A percentile compares a stretch with the other conserved stretches of the same genome.
These are phyloP conservation scores for Ustilago tritici DNA, from an alignment of 1,284 basidiomycete genomes.

Conservation along the genomic window DNA sequence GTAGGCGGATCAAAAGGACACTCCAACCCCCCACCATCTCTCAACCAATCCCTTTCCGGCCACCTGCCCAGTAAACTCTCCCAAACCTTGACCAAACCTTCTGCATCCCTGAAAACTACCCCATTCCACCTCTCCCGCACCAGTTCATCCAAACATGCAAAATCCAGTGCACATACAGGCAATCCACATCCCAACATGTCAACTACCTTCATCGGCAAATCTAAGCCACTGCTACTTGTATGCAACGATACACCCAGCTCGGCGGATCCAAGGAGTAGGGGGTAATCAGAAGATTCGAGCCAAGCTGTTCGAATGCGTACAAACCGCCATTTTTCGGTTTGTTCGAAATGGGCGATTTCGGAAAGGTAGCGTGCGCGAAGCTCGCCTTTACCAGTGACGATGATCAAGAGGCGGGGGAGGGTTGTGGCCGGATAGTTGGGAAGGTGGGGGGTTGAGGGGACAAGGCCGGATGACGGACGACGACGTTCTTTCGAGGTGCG, in stretches of 20 bases:
- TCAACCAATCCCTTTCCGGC: constrained; percentile 35
- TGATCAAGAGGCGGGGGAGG: constrained; percentile 73
- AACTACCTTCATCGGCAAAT: constrained; percentile 99
- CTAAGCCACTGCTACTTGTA: constrained; percentile 86
- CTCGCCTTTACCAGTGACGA: constrained; percentile 94
- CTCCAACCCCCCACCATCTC: constrained; percentile 26
- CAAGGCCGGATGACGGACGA: constrained; percentile 36
- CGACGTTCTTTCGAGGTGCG: constrained; percentile 36
- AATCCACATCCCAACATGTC: constrained; percentile 98
- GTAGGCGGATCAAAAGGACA: constrained; percentile 27
- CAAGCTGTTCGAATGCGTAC: constrained; percentile 76
- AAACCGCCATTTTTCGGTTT: constrained; percentile 79
- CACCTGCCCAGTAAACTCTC: constrained; percentile 69
- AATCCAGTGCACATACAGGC: constrained; percentile 90
- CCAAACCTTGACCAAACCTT: constrained; percentile 79
- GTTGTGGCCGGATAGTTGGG: constrained; percentile 36
- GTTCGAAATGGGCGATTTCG: constrained; percentile 75
- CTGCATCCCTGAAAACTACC: constrained; percentile 78
- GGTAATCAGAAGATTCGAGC: constrained; percentile 60
- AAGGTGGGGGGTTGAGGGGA: constrained; percentile 27
- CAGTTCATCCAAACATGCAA: constrained; percentile 86
- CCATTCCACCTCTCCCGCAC: constrained; percentile 87
- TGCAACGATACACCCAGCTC: constrained; percentile 93
- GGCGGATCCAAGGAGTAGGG: constrained; percentile 76
- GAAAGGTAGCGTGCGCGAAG: constrained; percentile 80